A percentile compares a stretch with the other conserved stretches of the same genome.
Evolutionary conservation across 345 rosid species (phyloP).

Genomic region (Citrus australasica): DNA sequence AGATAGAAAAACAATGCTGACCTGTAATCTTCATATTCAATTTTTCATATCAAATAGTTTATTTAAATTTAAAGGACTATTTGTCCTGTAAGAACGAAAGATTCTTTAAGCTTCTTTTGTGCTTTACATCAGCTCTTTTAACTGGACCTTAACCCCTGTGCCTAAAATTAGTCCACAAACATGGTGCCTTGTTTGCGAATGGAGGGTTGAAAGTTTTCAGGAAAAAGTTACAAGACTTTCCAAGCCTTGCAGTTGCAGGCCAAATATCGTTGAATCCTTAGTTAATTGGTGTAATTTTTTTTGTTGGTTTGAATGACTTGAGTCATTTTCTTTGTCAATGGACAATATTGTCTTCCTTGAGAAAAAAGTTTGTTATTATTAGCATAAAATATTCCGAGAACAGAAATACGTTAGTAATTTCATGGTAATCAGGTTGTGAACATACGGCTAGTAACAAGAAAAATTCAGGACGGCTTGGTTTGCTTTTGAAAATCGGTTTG

Average conservation of each 20-base stretch:
- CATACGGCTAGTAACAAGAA: background rate
- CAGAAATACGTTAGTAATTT: background rate
- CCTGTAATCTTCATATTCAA: background rate
- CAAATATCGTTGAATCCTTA: background rate
- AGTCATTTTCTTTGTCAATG: background rate
- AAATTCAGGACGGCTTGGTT: background rate
- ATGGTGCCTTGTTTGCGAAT: background rate
- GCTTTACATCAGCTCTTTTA: background rate
- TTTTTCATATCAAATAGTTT: background rate
- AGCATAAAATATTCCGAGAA: background rate
- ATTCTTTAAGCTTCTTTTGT: background rate
- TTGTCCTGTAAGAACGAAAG: background rate
- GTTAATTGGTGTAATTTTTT: background rate
- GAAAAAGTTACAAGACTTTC: background rate
- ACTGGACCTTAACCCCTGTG: background rate
- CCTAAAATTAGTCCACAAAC: background rate
- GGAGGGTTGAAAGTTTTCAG: background rate
- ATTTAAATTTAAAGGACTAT: background rate
- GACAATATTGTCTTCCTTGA: background rate
- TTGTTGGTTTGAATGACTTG: background rate
- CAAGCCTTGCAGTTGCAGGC: slow-evolving; percentile 11
- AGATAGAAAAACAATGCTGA: background rate
- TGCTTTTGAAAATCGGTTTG: background rate
- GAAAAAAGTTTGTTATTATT: background rate
- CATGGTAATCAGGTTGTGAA: background rate